These are phyloP conservation scores for Truncatella angustata DNA, from an alignment of 2,329 filamentous ascomycete genomes.

Conservation along the genomic window DNA sequence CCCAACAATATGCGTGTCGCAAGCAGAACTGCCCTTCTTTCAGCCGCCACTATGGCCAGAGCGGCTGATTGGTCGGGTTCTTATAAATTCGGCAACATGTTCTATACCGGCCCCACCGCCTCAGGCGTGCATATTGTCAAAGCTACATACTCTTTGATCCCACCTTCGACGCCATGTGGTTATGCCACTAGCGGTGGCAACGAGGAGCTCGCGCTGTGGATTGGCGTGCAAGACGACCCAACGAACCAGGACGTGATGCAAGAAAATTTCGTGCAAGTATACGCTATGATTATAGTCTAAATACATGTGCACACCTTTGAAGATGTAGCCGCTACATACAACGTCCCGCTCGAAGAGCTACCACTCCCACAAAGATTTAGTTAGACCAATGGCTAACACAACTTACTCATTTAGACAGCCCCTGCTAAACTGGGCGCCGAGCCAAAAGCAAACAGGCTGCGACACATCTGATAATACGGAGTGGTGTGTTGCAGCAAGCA, in stretches of 20 bases:
- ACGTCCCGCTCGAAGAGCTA: too few species aligned
- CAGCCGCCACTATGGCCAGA: neutral
- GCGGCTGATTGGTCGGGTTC: neutral
- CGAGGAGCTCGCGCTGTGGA: neutral
- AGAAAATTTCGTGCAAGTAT: neutral
- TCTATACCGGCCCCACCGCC: neutral
- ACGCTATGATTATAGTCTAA: too few species aligned
- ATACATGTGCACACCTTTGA: too few species aligned
- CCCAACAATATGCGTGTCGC: too few species aligned
- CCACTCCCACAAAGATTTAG: too few species aligned
- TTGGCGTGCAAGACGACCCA: neutral
- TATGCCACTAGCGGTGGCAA: neutral
- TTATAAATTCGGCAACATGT: neutral
- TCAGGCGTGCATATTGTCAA: neutral
- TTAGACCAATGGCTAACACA: too few species aligned
- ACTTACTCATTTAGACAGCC: too few species aligned
- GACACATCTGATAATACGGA: neutral
- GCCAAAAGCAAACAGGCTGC: neutral
- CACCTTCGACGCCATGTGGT: neutral
- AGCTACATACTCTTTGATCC: neutral
- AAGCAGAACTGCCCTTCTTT: too few species aligned
- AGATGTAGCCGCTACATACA: too few species aligned
- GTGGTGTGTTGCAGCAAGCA: neutral
- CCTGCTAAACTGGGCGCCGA: neutral
- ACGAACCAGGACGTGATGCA: neutral